Conservation (phyloP, 306 rosid species). For the Vigna angularis region DNA sequence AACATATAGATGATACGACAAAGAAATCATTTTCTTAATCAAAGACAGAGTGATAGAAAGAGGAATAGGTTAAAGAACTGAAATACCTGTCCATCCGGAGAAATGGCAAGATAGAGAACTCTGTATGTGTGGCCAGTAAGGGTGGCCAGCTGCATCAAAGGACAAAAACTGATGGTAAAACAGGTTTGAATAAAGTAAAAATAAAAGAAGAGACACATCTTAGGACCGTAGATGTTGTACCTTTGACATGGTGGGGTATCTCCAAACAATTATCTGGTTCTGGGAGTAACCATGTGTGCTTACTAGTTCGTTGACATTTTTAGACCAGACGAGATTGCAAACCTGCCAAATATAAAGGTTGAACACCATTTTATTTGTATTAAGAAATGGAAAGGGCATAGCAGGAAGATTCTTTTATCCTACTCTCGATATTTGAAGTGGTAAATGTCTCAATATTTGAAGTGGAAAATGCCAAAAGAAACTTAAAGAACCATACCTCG, state of each 20-base stretch:
- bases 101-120: constrained; percentile 97
- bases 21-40: constrained; percentile 5
- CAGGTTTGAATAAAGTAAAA: constrained; percentile 16
- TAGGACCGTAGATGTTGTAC: constrained; percentile 48
- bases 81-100: constrained; percentile 97
- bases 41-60: not conserved
- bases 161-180: constrained; percentile 37
- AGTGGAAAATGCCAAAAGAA: constrained; percentile 28
- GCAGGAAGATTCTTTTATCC: not conserved
- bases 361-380: constrained; percentile 32
- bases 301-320: constrained; percentile 95
- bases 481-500: constrained; percentile 4
- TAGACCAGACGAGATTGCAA: constrained; percentile 98
- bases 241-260: constrained; percentile 98
- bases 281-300: constrained; percentile 99
- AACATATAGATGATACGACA: constrained; percentile 14
- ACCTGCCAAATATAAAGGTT: constrained; percentile 65
- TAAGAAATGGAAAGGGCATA: constrained; percentile 2
- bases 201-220: constrained; percentile 16
- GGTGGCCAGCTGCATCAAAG: constrained; percentile 76
- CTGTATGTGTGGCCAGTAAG: constrained; percentile 94
- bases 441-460: constrained; percentile 27
- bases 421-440: constrained; percentile 23
- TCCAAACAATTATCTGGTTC: constrained; percentile 98
- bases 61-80: constrained; percentile 13